Conservation (phyloP, 108 stramenopile species). For the Schizochytrium sp. region DNA sequence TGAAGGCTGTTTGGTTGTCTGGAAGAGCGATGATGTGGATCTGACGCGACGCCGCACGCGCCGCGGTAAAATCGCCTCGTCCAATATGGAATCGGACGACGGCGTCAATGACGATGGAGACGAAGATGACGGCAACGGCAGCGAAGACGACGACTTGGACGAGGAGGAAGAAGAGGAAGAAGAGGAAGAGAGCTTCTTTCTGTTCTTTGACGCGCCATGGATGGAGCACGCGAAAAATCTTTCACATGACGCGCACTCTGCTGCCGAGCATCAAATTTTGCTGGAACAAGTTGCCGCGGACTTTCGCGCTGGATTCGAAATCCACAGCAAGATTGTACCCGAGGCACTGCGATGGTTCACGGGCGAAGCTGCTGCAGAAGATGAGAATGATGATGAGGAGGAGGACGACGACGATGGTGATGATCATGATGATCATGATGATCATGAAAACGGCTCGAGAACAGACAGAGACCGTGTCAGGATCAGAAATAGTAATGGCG, state of each 20-base stretch:
- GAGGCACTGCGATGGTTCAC: slow-evolving; percentile 1
- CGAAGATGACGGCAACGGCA: background rate
- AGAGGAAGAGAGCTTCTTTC: background rate
- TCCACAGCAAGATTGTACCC: background rate
- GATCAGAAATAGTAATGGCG: too few species aligned
- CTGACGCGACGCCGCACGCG: background rate
- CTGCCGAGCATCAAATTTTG: background rate
- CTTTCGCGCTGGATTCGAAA: background rate
- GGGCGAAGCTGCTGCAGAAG: background rate
- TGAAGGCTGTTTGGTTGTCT: background rate
- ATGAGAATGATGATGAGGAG: background rate
- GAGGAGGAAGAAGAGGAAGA: background rate
- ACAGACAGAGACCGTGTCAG: too few species aligned
- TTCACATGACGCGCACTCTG: background rate
- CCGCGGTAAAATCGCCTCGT: background rate
- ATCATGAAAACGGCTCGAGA: too few species aligned
- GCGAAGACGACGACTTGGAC: background rate
- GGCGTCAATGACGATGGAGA: background rate
- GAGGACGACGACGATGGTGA: background rate
- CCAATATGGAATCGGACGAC: background rate
- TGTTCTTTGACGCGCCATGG: background rate
- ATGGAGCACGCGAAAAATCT: background rate
- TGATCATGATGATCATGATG: too few species aligned
- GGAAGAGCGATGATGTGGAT: background rate
- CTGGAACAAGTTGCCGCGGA: background rate